Evolutionary conservation across 1,284 basidiomycete genomes (phyloP).

Genomic region (Trichosporon faecale): DNA sequence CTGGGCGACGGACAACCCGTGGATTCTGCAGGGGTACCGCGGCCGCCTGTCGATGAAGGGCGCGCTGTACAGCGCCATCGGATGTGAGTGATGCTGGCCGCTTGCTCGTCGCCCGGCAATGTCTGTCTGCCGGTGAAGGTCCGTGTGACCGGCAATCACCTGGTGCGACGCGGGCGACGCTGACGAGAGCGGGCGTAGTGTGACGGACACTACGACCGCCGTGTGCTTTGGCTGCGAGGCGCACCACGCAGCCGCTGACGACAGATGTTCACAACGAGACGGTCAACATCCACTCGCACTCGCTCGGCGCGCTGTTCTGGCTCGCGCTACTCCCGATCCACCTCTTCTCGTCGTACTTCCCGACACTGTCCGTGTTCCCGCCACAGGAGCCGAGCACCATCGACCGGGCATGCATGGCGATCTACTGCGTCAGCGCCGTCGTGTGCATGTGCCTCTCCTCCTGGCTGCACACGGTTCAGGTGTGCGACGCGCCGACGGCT

Average conservation of each 20-base stretch:
- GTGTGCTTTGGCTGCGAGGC: background rate
- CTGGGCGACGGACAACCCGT: slow-evolving; percentile 65
- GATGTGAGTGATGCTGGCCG: slow-evolving; percentile 60
- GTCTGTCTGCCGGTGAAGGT: background rate
- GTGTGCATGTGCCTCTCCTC: slow-evolving; percentile 73
- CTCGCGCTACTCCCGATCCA: slow-evolving; percentile 58
- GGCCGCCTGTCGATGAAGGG: slow-evolving; percentile 66
- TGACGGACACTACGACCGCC: background rate
- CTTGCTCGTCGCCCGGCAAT: slow-evolving; percentile 2
- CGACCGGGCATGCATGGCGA: slow-evolving; percentile 64
- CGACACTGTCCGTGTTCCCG: slow-evolving; percentile 27
- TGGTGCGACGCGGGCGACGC: background rate
- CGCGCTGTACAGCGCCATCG: slow-evolving; percentile 66
- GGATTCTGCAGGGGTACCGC: slow-evolving; percentile 69
- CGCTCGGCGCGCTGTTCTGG: slow-evolving; percentile 71
- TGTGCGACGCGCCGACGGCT: slow-evolving; percentile 66
- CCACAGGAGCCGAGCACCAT: slow-evolving; percentile 28
- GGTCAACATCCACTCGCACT: slow-evolving; percentile 86
- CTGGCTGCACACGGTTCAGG: slow-evolving; percentile 71
- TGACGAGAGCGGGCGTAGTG: background rate
- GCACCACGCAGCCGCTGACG: background rate
- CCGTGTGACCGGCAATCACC: background rate
- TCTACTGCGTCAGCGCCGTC: slow-evolving; percentile 70
- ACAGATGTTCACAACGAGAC: slow-evolving; percentile 81
- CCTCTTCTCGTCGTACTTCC: slow-evolving; percentile 57